Evolutionary conservation across 441 rosid species (phyloP), one percentile per base, ranked within the genome.

Genomic region (Monsonia emarginata): DNA sequence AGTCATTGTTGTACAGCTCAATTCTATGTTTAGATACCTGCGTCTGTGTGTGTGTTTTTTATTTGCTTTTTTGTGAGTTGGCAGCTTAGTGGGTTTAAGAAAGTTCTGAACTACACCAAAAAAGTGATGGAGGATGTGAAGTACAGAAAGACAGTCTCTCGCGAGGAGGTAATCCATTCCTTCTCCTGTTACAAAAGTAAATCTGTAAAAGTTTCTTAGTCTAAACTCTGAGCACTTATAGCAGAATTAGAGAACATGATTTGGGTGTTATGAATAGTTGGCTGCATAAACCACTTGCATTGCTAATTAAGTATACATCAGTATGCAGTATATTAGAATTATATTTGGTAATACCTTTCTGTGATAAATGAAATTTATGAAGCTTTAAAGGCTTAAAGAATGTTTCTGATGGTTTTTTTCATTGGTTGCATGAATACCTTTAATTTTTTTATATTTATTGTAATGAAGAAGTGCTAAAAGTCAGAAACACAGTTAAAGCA

Each of bases 81-180:
- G 78, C 88, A 95, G 99, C 96, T 95, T 76, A 90, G 91, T 67
- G 99, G 99, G 68, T 91, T 76, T 80, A 95, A 95, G 82, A 95
- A 95, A 87, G 97, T 95, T 60, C 69, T 95, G 76, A 95, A 91
- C 76, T 95, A 95, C 79, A 86, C 91, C n/a, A 95, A 95, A 83
- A 95, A 86, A 74, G 86, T 85, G 74, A 81, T 73, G 65, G 99
- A 90, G 76, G 99, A 95, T 76, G 83, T 82, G 68, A 87, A 82
- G 83, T 84, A 86, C 75, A 77, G 99, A 73, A 85, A 74, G 79
- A 65, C 76, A 59, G 82, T 95, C 58, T 86, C 98, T 44, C 93
- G 98, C 3, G 98, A 95, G 78, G 99, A 95, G 98, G 99, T 91
- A 87, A 80, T 22, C 30, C 60, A 69, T 72, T 66, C 34, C 27